Base-by-base conservation (phyloP, 73 alveolate species). In the Paramecium pentaurelia region DNA sequence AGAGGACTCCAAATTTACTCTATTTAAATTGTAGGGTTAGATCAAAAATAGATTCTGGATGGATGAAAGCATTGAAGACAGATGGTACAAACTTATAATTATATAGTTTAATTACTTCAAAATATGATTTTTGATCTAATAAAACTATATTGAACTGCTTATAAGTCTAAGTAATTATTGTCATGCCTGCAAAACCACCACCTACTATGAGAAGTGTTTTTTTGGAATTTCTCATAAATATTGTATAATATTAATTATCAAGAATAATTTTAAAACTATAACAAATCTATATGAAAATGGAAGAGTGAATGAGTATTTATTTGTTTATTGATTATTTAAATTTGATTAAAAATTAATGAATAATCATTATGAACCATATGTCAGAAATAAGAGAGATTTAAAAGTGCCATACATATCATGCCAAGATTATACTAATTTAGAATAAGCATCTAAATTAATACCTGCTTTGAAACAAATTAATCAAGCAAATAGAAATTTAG, bases 351-450 rank as follows among this genome's bases (percentile, higher is more conserved):
- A 64, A 64, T 64, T 64, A 64, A 64, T 64, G 84, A 73, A 73
- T 73, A 73, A 73, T 73, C 87, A 73, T 73, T 80, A 80, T 45
- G 91, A 80, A 47, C 91, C 91, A 25, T 80, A 80, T 80, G 91
- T 80, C 14, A 80, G 91, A 80, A 80, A 80, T 47, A 80, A 80
- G 30, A 22, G 91, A 18, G 91, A 80, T 47, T 44, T 80, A 25
- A 80, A 80, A 22, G 91, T 80, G 49, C 91, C 91, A 0, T 80
- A 32, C 58, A 80, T 80, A 22, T 45, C 91, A 45, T 80, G 91
- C 49, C 30, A 40, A 11, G 91, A 80, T 80, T 80, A 80, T 36
- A 80, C 71, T 20, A 80, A 80, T 47, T 20, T 47, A 25, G 91
- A 80, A 44, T 25, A 40, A 5, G 91, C 91, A 9, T 22, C 77